Evolutionary conservation across 2,329 filamentous ascomycete species (phyloP), one percentile per base, ranked within the genome.

Genomic region (Aspergillus pseudoglaucus): DNA sequence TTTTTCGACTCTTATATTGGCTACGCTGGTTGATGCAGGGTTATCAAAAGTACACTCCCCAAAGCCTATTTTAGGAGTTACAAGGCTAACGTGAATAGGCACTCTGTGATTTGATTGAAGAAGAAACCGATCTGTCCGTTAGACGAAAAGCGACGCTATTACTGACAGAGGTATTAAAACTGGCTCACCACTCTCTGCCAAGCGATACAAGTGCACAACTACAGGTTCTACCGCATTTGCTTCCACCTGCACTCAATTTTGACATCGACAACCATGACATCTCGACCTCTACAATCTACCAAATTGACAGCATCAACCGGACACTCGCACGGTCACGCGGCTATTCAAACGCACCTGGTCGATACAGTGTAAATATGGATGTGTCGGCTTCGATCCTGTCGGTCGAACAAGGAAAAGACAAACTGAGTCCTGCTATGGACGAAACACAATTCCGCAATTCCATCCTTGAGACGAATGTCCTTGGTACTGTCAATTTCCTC

Each of bases 291-390:
- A 94, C 94, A 15, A 88, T 98, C 10, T 98, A 97, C 61, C 93
- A 97, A 64, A 95, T 98, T 46, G 95, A 95, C 71, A 96, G 91
- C 63, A 90, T 98, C 56, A 98, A 91, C 66, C 83, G 89, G 53
- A 97, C 90, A 0, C 73, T 98, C 12, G 94, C 94, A 63, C 81
- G 90, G 48, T 94, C 88, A 42, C 80, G 82, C 5, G 71, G 73
- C n/a, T 60, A 69, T 33, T 58, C 67, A 25, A 62, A 63, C 44
- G 62, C 62, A 23, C 57, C 66, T 3, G 72, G 70, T 46, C 65
- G 67, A 48, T 71, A 73, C 42, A 66, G 64, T 33, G 64, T 70
- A 52, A 67, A 69, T 41, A 69, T 71, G 27, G 75, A 78, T 47
- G 70, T 74, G 40, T 72, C 70, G 10, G 70, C 67, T 2, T 60